phyloP scores from a whole-genome alignment of 768 basidiomycete genomes.

The Pilatotrama ljubarskyi region DNA sequence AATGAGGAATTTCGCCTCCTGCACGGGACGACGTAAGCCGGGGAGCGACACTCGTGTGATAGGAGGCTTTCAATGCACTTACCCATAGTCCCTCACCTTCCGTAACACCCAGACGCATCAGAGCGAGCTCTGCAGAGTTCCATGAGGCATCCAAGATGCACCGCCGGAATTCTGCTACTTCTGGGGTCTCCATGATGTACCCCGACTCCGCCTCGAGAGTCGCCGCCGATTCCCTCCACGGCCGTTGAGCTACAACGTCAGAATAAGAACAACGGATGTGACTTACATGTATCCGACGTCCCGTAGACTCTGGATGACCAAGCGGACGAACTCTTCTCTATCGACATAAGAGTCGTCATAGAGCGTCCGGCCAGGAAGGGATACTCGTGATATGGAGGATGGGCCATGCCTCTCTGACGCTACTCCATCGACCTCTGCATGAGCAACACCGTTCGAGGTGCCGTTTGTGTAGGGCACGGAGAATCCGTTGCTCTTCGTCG shows the following conservation, averaged over 20 bases:
- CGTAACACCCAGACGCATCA: slow-evolving; percentile 67
- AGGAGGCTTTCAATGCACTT: slow-evolving; percentile 26
- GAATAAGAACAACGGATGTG: slow-evolving; percentile 14
- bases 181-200: slow-evolving; percentile 75
- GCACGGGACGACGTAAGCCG: neutral
- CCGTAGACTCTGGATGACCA: slow-evolving; percentile 85
- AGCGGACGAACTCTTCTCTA: slow-evolving; percentile 87
- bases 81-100: slow-evolving; percentile 74
- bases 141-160: slow-evolving; percentile 81
- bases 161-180: slow-evolving; percentile 78
- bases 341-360: slow-evolving; percentile 80
- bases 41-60: neutral
- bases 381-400: slow-evolving; percentile 53
- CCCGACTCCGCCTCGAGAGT: slow-evolving; percentile 93
- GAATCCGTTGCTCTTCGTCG: slow-evolving; percentile 27
- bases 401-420: slow-evolving; percentile 14
- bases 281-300: slow-evolving; percentile 74
- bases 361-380: slow-evolving; percentile 68
- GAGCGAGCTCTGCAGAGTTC: slow-evolving; percentile 70
- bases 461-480: slow-evolving; percentile 24
- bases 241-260: slow-evolving; percentile 6
- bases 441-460: slow-evolving; percentile 10
- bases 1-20: slow-evolving; percentile 87
- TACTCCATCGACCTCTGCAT: slow-evolving; percentile 17
- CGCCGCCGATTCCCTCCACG: slow-evolving; percentile 76